These are phyloP conservation scores for Mortierella sp. DNA, from an alignment of 371 early-diverging fungal species.

Conservation along the genomic window DNA sequence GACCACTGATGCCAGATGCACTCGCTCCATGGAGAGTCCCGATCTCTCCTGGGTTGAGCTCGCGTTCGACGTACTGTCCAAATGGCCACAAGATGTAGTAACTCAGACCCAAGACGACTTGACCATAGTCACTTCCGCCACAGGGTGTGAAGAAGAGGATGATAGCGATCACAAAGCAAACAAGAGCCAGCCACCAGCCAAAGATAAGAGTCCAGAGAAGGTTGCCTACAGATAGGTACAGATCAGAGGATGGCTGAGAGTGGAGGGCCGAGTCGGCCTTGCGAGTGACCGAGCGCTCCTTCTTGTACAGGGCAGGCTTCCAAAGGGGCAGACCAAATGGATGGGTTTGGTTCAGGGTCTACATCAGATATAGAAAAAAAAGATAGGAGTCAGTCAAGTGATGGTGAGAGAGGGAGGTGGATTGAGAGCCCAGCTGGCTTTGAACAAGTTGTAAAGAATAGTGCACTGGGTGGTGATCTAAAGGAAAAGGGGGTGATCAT, in stretches of 20 bases:
- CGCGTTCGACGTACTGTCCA: conserved; percentile 88
- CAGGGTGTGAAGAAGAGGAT: conserved; percentile 62
- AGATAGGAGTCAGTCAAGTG: neutral
- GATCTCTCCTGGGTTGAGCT: conserved; percentile 39
- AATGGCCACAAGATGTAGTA: conserved; percentile 95
- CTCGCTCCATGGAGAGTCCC: conserved; percentile 25
- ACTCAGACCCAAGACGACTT: conserved; percentile 72
- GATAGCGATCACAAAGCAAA: conserved; percentile 70
- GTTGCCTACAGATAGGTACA: conserved; percentile 85
- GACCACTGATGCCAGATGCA: conserved; percentile 12
- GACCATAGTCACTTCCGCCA: conserved; percentile 68
- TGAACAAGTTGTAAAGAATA: neutral
- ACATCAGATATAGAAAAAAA: neutral
- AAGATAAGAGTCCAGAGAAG: conserved; percentile 87
- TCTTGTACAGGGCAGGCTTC: conserved; percentile 97
- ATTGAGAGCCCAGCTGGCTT: neutral
- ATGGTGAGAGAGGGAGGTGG: neutral
- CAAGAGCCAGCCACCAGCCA: conserved; percentile 90
- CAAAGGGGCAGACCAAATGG: conserved; percentile 97
- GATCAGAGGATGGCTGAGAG: conserved; percentile 74
- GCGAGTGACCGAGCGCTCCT: conserved; percentile 87
- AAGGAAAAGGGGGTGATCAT: neutral
- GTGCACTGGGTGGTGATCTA: neutral
- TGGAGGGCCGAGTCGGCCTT: conserved; percentile 87
- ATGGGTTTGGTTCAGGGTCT: conserved; percentile 86